Evolutionary conservation across 2,329 filamentous ascomycete genomes (phyloP).

Genomic region (Xylaria hypoxylon): DNA sequence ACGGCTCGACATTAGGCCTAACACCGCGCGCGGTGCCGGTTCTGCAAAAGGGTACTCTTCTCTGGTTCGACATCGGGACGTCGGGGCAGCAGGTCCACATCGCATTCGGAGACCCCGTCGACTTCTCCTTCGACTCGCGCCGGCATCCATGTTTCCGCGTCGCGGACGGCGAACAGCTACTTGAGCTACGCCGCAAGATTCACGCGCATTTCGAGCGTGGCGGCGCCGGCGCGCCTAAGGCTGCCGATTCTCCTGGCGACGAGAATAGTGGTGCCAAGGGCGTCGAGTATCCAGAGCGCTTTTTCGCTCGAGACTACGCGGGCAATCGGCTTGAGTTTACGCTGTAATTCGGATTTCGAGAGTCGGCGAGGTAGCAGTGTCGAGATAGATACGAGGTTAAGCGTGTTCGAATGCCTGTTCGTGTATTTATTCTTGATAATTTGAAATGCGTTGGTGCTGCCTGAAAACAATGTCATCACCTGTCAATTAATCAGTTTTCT

Average conservation of each 20-base stretch:
- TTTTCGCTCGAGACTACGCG: slow-evolving; percentile 70
- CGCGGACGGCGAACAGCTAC: slow-evolving; percentile 59
- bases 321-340: slow-evolving; percentile 67
- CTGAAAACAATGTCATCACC: no score
- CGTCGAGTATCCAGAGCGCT: slow-evolving; percentile 69
- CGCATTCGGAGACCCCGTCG: slow-evolving; percentile 55
- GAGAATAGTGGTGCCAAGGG: slow-evolving; percentile 59
- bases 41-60: slow-evolving; percentile 61
- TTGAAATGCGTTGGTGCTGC: no score
- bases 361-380: not conserved
- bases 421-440: not conserved
- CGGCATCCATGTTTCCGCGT: slow-evolving; percentile 71
- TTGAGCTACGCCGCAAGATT: slow-evolving; percentile 59
- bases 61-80: slow-evolving; percentile 71
- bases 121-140: slow-evolving; percentile 53
- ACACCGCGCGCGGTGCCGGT: slow-evolving; percentile 63
- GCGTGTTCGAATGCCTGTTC: not conserved
- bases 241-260: slow-evolving; percentile 67
- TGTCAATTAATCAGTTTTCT: no score
- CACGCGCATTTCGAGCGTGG: slow-evolving; percentile 64
- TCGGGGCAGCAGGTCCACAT: slow-evolving; percentile 68
- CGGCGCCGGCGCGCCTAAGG: slow-evolving; percentile 61
- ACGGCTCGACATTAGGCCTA: slow-evolving; percentile 67
- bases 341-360: slow-evolving; percentile 47
- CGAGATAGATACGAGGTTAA: not conserved